Evolutionary conservation across 345 rosid species (phyloP).

Genomic region (Salix caprea): DNA sequence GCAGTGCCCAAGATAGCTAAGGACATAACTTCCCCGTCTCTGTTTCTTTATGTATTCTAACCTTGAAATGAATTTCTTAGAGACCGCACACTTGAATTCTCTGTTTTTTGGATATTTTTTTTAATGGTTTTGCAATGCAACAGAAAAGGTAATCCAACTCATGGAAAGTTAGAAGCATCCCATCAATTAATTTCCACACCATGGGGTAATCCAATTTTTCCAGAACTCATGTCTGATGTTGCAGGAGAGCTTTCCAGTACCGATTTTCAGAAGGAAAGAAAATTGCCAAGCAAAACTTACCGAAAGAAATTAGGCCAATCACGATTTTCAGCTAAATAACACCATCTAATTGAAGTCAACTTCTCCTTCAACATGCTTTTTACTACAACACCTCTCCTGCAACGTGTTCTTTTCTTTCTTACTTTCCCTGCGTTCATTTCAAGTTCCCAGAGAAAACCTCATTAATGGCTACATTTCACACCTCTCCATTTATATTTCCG

Average conservation of each 20-base stretch:
- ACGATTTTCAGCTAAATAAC: not conserved
- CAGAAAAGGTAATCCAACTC: no score
- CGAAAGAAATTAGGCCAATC: not conserved
- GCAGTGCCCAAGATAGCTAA: not conserved
- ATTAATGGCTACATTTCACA: not conserved
- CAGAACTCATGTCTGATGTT: not conserved
- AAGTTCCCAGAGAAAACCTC: not conserved
- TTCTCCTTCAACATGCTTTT: not conserved
- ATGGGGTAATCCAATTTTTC: not conserved
- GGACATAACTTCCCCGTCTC: not conserved
- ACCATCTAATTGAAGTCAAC: not conserved
- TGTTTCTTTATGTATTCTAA: no score
- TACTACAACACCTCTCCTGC: not conserved
- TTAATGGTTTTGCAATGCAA: no score
- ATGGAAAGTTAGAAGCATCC: no score
- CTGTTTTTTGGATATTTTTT: no score
- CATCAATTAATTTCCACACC: no score
- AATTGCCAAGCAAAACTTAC: not conserved
- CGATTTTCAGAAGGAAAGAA: not conserved
- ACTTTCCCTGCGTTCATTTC: not conserved
- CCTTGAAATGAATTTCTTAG: no score
- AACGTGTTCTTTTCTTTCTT: not conserved
- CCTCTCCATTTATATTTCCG: not conserved
- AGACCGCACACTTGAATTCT: no score
- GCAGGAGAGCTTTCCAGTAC: not conserved